Base-by-base conservation (phyloP, 805 yeast genomes). In the Grigorovia yakushimaensis region DNA sequence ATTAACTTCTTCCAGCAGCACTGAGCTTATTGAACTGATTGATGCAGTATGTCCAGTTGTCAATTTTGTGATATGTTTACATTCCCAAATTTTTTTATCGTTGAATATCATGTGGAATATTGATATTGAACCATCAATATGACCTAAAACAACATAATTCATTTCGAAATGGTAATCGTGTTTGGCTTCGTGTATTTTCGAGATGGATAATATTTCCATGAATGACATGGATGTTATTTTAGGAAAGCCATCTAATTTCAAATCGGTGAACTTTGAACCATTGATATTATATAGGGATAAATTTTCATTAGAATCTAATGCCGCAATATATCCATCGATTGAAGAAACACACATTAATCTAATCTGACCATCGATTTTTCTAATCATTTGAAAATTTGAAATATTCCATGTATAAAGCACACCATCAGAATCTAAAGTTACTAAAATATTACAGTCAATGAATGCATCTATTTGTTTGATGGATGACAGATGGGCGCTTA, bases 351-450 rank as follows among this genome's bases (percentile, higher is more conserved):
- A 68, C 4, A 72, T 60, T 15, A 68, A 59, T 2, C 51, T 51
- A 18, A 60, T 66, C 5, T 49, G 54, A 5, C 50, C 45, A 8
- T 57, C 50, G 6, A 59, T 50, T 37, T 60, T 58, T 47, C 85
- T 63, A 3, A 84, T 73, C 40, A 73, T 71, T 45, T 72, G 72
- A 45, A 69, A 70, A 27, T 80, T 59, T 1, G 79, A 71, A 38
- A 79, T 53, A 55, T 86, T 87, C 91, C 95, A 86, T 4, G 80
- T 51, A 18, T 72, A 71, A 2, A 79, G 76, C 2, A 61, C 60
- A 0, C 94, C 91, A 8, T 60, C 66, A 0, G 47, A 54, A 57
- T 83, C 88, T 21, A 77, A 60, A 50, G 82, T 75, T 11, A 82
- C 50, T 9, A 82, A 67, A 3, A 74, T 60, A 46, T 81, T 79